Percentiles rank a stretch among this genome's conserved stretches.
phyloP scores from a whole-genome alignment of 73 alveolate genomes.

The Tetrahymena thermophila region DNA sequence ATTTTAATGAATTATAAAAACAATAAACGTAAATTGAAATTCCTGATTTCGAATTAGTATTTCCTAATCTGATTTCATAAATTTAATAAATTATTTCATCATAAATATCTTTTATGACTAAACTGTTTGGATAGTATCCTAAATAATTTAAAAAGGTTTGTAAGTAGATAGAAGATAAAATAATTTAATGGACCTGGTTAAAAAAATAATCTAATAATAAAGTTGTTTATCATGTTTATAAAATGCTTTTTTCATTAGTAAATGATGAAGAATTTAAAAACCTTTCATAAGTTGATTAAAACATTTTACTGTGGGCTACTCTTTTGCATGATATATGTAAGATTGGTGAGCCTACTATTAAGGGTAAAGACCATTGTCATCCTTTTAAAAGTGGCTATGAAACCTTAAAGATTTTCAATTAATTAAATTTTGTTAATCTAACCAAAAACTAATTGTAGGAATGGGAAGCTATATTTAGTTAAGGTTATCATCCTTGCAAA shows the following conservation, averaged over 20 bases:
- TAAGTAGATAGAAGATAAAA: not conserved
- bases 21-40: not conserved
- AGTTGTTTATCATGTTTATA: not conserved
- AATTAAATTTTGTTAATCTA: not conserved
- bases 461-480: not conserved
- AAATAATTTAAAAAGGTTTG: not conserved
- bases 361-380: not conserved
- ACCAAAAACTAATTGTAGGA: not conserved
- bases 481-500: not conserved
- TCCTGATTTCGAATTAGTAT: not conserved
- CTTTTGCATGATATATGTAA: not conserved
- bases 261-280: not conserved
- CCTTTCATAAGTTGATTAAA: not conserved
- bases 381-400: not conserved
- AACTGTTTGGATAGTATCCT: not conserved
- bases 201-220: not conserved
- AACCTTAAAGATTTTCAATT: not conserved
- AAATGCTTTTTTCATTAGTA: not conserved
- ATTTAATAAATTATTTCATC: not conserved
- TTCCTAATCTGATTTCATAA: not conserved
- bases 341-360: not conserved
- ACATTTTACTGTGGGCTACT: not conserved
- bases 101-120: not conserved
- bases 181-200: not conserved
- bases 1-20: not conserved